Conservation (phyloP, 2,329 filamentous ascomycete genomes). For the Arthrinium phaeospermum region DNA sequence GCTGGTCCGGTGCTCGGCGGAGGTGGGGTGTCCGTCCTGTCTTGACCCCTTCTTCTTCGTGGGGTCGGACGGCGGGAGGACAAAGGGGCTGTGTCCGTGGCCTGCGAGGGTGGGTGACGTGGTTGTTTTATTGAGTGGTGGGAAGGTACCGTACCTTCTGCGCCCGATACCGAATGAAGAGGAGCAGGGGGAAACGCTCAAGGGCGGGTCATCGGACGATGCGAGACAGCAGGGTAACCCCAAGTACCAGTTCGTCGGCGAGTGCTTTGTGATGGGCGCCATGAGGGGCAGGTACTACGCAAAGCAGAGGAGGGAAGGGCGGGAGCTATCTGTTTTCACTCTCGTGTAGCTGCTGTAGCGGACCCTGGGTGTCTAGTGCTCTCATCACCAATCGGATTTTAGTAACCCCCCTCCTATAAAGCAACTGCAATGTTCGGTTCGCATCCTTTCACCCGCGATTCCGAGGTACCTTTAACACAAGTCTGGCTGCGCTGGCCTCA, state of each 20-base stretch:
- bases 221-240: neutral
- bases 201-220: neutral
- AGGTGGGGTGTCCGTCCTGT: neutral
- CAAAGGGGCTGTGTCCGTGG: constrained; percentile 16
- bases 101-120: constrained; percentile 13
- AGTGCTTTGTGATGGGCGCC: constrained; percentile 5
- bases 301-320: neutral
- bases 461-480: too few relatives aligned
- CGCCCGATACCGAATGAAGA: neutral
- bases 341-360: constrained; percentile 8
- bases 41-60: constrained; percentile 18
- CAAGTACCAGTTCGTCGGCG: constrained; percentile 17
- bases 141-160: constrained; percentile 14
- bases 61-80: neutral
- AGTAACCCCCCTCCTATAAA: too few relatives aligned
- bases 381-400: too few relatives aligned
- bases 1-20: neutral
- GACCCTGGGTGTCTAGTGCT: too few relatives aligned
- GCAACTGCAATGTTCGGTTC: too few relatives aligned
- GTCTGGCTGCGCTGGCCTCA: too few relatives aligned
- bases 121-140: neutral
- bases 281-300: constrained; percentile 6
- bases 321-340: neutral
- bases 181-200: neutral
- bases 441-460: too few relatives aligned